Conservation (phyloP, 495 filamentous ascomycete species). For the Gamarada debralockiae region DNA sequence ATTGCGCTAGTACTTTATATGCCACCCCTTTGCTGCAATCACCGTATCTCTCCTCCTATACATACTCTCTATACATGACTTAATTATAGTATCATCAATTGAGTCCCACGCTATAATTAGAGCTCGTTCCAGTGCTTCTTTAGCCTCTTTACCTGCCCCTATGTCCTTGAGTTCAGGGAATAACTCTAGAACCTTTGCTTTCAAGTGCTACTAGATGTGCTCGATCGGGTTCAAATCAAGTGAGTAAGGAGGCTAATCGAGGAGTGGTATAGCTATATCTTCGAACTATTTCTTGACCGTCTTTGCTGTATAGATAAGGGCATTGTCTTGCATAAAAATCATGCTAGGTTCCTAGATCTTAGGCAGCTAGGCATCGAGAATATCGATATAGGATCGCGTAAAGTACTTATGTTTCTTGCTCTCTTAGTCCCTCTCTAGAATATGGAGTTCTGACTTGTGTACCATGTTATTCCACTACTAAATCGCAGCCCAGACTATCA, state of each 20-base stretch:
- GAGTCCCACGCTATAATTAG: slow-evolving; percentile 15
- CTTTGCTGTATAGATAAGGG: slow-evolving; percentile 10
- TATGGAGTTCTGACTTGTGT: slow-evolving; percentile 6
- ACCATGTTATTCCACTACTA: slow-evolving; percentile 1
- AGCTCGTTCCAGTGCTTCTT: slow-evolving; percentile 11
- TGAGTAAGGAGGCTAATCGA: slow-evolving; percentile 19
- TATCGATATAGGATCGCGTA: slow-evolving; percentile 4
- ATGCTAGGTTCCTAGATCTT: slow-evolving; percentile 3
- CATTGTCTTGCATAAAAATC: slow-evolving; percentile 17
- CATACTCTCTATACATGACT: slow-evolving; percentile 18
- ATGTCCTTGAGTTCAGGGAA: slow-evolving; percentile 16
- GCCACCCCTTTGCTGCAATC: slow-evolving; percentile 16
- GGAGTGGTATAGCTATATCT: slow-evolving; percentile 9
- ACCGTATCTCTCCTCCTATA: slow-evolving; percentile 3
- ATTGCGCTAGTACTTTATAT: slow-evolving; percentile 25
- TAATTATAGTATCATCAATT: slow-evolving; percentile 11
- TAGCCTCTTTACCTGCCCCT: slow-evolving; percentile 13
- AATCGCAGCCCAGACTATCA: slow-evolving; percentile 23
- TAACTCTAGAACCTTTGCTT: slow-evolving; percentile 13
- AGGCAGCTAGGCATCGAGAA: slow-evolving; percentile 9
- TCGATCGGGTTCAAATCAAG: slow-evolving; percentile 25
- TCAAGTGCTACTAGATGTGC: slow-evolving; percentile 19
- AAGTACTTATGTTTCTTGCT: slow-evolving; percentile 20
- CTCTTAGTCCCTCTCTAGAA: slow-evolving; percentile 17
- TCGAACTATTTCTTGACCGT: slow-evolving; percentile 13